Conservation (phyloP, 2,329 filamentous ascomycete genomes). For the Alternaria gansuensis region DNA sequence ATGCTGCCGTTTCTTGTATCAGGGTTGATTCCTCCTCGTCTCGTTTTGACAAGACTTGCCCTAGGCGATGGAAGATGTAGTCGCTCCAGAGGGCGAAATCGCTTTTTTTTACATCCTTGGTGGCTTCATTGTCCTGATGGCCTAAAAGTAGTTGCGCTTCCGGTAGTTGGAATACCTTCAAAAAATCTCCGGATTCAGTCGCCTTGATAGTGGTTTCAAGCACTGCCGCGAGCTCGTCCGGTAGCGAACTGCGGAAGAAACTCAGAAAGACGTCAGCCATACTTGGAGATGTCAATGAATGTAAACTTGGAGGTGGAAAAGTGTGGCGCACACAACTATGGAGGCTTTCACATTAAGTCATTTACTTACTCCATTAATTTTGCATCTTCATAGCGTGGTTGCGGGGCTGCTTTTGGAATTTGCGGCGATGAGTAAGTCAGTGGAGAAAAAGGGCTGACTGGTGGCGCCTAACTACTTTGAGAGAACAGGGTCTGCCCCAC, state of each 20-base stretch:
- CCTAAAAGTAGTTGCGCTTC: conserved; percentile 56
- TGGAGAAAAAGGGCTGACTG: conserved; percentile 42
- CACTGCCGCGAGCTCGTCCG: conserved; percentile 53
- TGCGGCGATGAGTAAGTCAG: conserved; percentile 41
- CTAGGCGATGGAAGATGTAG: conserved; percentile 56
- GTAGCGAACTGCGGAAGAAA: conserved; percentile 55
- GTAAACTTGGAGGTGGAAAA: not conserved
- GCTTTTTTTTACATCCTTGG: conserved; percentile 41
- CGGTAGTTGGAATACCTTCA: conserved; percentile 50
- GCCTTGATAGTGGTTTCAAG: conserved; percentile 51
- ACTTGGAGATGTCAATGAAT: conserved; percentile 8
- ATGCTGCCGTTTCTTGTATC: conserved; percentile 47
- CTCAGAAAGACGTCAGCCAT: conserved; percentile 56
- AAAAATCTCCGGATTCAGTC: conserved; percentile 56
- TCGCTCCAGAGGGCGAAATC: conserved; percentile 57
- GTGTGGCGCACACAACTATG: not conserved
- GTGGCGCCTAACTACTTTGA: conserved; percentile 35
- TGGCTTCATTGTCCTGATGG: conserved; percentile 47
- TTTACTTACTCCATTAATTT: conserved; percentile 15
- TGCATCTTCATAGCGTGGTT: conserved; percentile 23
- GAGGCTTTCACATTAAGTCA: conserved; percentile 2
- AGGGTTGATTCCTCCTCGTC: conserved; percentile 37
- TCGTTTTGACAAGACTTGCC: conserved; percentile 48
- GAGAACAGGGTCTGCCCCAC: conserved; percentile 14
- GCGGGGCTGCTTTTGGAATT: conserved; percentile 34